Evolutionary conservation across 2,329 filamentous ascomycete genomes (phyloP).

Genomic region (Plectosphaerella sp.): DNA sequence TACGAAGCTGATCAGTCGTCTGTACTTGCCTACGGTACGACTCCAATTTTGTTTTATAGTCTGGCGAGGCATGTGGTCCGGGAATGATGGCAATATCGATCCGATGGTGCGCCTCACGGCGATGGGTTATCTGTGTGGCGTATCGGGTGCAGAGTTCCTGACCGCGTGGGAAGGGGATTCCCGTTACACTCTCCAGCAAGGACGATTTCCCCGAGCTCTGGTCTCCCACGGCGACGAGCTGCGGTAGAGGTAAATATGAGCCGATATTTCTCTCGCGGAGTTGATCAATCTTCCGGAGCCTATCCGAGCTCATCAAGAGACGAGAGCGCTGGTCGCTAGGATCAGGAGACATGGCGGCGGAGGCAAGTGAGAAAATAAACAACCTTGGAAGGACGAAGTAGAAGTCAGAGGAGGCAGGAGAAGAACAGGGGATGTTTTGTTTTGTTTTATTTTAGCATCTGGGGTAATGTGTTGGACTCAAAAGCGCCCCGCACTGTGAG

Average conservation of each 20-base stretch:
- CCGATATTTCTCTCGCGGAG: conserved; percentile 20
- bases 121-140: conserved; percentile 18
- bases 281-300: conserved; percentile 20
- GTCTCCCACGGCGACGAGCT: conserved; percentile 25
- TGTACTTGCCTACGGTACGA: not conserved
- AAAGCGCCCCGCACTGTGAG: too few species aligned
- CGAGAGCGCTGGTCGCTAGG: not conserved
- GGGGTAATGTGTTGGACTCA: too few species aligned
- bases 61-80: not conserved
- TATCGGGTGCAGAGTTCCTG: conserved; percentile 24
- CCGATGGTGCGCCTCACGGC: not conserved
- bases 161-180: conserved; percentile 23
- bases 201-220: conserved; percentile 28
- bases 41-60: not conserved
- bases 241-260: conserved; percentile 14
- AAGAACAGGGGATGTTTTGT: too few species aligned
- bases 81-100: conserved; percentile 6
- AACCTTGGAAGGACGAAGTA: not conserved
- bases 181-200: conserved; percentile 23
- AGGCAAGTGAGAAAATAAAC: not conserved
- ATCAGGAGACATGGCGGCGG: conserved; percentile 1
- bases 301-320: not conserved
- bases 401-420: not conserved
- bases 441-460: too few species aligned
- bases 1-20: not conserved